These are phyloP conservation scores for Phytophthora meadii DNA, from an alignment of 352 stramenopile species.

Conservation along the genomic window DNA sequence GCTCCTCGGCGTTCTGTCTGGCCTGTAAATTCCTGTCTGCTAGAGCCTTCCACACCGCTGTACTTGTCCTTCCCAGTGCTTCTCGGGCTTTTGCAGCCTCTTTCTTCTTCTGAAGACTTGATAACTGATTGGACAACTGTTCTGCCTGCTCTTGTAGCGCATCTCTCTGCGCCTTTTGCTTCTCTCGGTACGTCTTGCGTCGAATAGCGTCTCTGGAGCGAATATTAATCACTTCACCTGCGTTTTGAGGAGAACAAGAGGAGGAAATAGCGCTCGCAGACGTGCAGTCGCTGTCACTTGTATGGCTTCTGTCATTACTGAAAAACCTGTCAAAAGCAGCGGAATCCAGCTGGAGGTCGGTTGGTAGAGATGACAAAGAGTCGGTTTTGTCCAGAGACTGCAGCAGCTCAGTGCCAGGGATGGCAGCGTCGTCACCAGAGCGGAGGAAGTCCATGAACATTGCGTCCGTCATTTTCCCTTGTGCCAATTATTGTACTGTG, in stretches of 20 bases:
- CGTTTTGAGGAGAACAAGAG: constrained; percentile 4
- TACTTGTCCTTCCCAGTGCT: background rate
- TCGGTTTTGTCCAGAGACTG: constrained; percentile 22
- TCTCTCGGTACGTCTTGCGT: constrained; percentile 31
- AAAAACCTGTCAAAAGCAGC: constrained; percentile 15
- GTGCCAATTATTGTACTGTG: too few species aligned
- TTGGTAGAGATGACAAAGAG: constrained; percentile 1
- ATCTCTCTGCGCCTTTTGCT: constrained; percentile 32
- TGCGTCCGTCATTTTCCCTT: constrained; percentile 16
- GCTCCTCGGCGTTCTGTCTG: constrained; percentile 24
- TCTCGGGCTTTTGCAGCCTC: constrained; percentile 3
- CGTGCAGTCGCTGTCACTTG: constrained; percentile 24
- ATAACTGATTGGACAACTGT: constrained; percentile 17
- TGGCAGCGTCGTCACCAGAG: constrained; percentile 12
- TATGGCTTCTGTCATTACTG: constrained; percentile 3
- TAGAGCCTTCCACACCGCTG: constrained; percentile 34
- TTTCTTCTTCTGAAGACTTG: constrained; percentile 10
- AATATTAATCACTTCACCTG: constrained; percentile 8
- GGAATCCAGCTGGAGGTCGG: constrained; percentile 18
- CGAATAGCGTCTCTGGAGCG: constrained; percentile 28
- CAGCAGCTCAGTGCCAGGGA: constrained; percentile 13
- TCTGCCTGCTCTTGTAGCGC: constrained; percentile 13
- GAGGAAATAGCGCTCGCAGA: constrained; percentile 16
- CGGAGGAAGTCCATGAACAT: constrained; percentile 32
- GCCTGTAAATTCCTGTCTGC: constrained; percentile 27